Evolutionary conservation across 257 asterid species (phyloP).

Genomic region (Echites panduratus): DNA sequence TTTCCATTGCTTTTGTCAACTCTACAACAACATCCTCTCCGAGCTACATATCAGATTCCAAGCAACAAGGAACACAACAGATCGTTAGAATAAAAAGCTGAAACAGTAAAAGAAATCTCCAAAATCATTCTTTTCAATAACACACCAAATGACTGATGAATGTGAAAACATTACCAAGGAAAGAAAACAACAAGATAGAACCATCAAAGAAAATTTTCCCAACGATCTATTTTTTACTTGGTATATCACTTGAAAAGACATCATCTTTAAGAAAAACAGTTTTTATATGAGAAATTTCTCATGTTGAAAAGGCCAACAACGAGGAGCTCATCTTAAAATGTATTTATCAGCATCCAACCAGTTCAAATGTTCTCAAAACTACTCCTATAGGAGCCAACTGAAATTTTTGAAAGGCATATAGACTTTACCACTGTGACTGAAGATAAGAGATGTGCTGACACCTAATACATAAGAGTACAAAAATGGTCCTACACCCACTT

Average conservation of each 20-base stretch:
- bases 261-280: not conserved
- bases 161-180: not conserved
- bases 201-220: not conserved
- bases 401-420: too few relatives aligned
- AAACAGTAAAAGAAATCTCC: not conserved
- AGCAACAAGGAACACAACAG: constrained; percentile 4
- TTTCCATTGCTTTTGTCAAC: constrained; percentile 74
- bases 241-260: not conserved
- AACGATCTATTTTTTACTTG: not conserved
- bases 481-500: too few relatives aligned
- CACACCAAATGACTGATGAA: not conserved
- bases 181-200: not conserved
- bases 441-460: too few relatives aligned
- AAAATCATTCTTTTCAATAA: not conserved
- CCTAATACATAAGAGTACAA: too few relatives aligned
- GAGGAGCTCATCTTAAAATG: too few relatives aligned
- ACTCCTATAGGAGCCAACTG: too few relatives aligned
- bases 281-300: too few relatives aligned
- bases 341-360: too few relatives aligned
- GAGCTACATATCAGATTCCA: constrained; percentile 35
- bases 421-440: too few relatives aligned
- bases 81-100: constrained; percentile 5
- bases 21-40: constrained; percentile 81
- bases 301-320: too few relatives aligned
- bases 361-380: too few relatives aligned